Conservation (phyloP, 495 filamentous ascomycete species). For the Sphaerosporella brunnea region DNA sequence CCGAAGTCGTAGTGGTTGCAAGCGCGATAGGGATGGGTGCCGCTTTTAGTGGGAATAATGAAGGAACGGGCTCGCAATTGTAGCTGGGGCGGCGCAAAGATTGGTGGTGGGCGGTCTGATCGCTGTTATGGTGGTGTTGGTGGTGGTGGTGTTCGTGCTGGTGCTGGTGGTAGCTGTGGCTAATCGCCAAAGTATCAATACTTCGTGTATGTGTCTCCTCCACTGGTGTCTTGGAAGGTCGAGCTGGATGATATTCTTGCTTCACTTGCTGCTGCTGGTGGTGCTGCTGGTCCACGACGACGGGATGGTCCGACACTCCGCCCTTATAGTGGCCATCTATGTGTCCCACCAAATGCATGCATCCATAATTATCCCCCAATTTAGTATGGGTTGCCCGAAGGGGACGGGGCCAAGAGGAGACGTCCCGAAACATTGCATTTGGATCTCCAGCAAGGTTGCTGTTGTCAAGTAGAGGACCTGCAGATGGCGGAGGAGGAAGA, state of each 20-base stretch:
- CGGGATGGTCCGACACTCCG: constrained; percentile 7
- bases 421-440: constrained; percentile 23
- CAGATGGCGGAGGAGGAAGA: neutral
- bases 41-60: neutral
- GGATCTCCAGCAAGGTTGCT: constrained; percentile 15
- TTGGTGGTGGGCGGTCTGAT: neutral
- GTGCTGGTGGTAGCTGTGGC: neutral
- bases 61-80: neutral
- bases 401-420: constrained; percentile 9
- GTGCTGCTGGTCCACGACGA: neutral
- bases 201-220: neutral
- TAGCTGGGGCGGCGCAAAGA: neutral
- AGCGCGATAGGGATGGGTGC: neutral
- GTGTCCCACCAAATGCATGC: constrained; percentile 8
- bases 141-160: neutral
- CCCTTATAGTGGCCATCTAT: constrained; percentile 23
- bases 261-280: neutral
- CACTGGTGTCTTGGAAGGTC: neutral
- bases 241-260: neutral
- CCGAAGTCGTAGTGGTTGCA: neutral
- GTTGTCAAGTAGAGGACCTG: constrained; percentile 16
- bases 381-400: constrained; percentile 21
- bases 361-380: constrained; percentile 10
- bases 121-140: neutral
- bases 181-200: neutral